Percentiles rank a stretch among this genome's conserved stretches.
Conservation (phyloP, 2,329 filamentous ascomycete genomes). For the Calycina herbarum region DNA sequence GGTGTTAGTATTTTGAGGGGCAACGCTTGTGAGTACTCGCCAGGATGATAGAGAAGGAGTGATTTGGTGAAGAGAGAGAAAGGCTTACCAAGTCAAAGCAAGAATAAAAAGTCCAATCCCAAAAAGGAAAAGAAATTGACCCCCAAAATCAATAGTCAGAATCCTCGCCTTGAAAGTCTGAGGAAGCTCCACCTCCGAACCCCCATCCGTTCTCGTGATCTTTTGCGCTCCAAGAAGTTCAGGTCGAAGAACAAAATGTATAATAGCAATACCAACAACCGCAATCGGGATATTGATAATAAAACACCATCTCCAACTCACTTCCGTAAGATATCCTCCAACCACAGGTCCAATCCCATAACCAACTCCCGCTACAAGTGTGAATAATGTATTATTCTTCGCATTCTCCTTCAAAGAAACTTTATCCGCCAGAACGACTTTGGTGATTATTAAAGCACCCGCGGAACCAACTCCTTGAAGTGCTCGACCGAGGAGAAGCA, state of each 20-base stretch:
- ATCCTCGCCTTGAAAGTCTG: conserved; percentile 43
- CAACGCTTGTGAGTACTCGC: too few relatives aligned
- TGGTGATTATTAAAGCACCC: conserved; percentile 60
- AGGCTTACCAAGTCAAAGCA: conserved; percentile 42
- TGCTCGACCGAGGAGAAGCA: conserved; percentile 62
- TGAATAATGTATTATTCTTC: conserved; percentile 62
- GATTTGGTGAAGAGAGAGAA: too few relatives aligned
- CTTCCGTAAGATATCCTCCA: conserved; percentile 54
- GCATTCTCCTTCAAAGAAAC: conserved; percentile 62
- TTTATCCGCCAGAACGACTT: conserved; percentile 64
- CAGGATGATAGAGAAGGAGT: too few relatives aligned
- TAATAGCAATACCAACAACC: conserved; percentile 50
- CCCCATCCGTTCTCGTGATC: conserved; percentile 45
- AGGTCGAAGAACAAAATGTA: conserved; percentile 57
- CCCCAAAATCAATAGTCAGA: conserved; percentile 55
- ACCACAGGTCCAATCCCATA: conserved; percentile 60
- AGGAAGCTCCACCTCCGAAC: conserved; percentile 40
- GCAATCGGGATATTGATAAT: conserved; percentile 61
- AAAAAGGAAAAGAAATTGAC: conserved; percentile 53
- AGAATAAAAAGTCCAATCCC: conserved; percentile 44
- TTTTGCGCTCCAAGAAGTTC: conserved; percentile 55
- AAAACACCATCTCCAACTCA: conserved; percentile 68
- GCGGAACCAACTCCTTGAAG: conserved; percentile 63
- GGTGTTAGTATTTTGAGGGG: neutral
- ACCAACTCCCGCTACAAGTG: conserved; percentile 57